Conservation (phyloP, 1,139 yeast species). For the Candida sanyaensis region DNA sequence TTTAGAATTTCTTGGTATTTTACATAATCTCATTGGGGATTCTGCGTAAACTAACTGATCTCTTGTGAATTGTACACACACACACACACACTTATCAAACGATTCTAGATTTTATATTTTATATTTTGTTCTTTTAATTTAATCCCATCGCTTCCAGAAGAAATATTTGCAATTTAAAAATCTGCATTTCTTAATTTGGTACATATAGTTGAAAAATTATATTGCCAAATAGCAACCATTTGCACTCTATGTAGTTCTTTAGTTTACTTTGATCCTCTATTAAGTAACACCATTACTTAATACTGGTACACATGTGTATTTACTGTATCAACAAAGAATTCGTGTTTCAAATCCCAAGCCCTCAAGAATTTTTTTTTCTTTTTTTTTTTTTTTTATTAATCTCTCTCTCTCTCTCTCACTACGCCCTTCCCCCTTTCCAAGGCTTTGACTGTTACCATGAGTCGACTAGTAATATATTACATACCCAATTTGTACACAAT, state of each 20-base stretch:
- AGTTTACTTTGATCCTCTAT: background rate
- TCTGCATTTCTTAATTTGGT: no score
- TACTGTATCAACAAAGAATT: background rate
- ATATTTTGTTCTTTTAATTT: background rate
- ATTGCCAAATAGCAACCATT: no score
- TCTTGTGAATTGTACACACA: background rate
- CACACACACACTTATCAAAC: background rate
- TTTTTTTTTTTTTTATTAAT: background rate
- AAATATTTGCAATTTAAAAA: no score
- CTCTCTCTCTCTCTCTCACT: background rate
- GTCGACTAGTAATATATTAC: no score
- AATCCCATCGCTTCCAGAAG: background rate
- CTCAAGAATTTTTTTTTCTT: background rate
- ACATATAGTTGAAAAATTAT: no score
- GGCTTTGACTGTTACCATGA: no score
- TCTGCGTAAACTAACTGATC: background rate
- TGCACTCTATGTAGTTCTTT: no score
- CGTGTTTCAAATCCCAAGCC: background rate
- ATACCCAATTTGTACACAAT: no score
- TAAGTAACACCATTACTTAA: background rate
- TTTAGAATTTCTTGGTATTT: no score
- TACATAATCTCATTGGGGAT: background rate
- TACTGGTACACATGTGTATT: background rate
- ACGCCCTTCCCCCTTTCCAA: no score
- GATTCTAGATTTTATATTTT: background rate